Conservation (phyloP, 441 rosid species). For the Mallotus japonicus region DNA sequence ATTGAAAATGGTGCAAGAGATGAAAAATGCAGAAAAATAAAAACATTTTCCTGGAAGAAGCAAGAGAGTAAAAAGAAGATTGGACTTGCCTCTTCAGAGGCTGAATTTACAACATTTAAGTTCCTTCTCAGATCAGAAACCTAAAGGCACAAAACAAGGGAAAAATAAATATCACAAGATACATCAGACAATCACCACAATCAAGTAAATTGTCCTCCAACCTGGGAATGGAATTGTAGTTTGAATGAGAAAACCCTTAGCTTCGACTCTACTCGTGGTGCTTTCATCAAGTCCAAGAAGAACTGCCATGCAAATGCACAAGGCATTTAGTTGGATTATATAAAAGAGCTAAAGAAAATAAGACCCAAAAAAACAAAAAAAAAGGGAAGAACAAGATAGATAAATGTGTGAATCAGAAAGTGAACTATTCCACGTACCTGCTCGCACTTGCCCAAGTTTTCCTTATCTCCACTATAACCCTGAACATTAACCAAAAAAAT, state of each 20-base stretch:
- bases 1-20: conserved; percentile 23
- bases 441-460: conserved; percentile 88
- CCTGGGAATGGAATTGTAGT: conserved; percentile 81
- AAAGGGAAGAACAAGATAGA: not conserved
- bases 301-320: conserved; percentile 50
- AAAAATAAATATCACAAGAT: conserved; percentile 25
- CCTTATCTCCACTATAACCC: conserved; percentile 74
- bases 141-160: conserved; percentile 38
- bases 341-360: not conserved
- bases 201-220: conserved; percentile 34
- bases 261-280: conserved; percentile 89
- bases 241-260: conserved; percentile 89
- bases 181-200: conserved; percentile 23
- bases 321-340: conserved; percentile 23
- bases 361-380: not conserved
- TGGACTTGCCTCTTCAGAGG: conserved; percentile 80
- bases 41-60: not conserved
- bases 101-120: conserved; percentile 63
- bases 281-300: conserved; percentile 90
- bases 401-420: conserved; percentile 1
- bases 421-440: conserved; percentile 46
- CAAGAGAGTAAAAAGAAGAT: conserved; percentile 22
- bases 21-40: conserved; percentile 22
- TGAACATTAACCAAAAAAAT: conserved; percentile 27
- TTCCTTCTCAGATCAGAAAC: conserved; percentile 79